These are phyloP conservation scores for Botryotinia convoluta DNA, from an alignment of 2,329 filamentous ascomycete species.

Conservation along the genomic window DNA sequence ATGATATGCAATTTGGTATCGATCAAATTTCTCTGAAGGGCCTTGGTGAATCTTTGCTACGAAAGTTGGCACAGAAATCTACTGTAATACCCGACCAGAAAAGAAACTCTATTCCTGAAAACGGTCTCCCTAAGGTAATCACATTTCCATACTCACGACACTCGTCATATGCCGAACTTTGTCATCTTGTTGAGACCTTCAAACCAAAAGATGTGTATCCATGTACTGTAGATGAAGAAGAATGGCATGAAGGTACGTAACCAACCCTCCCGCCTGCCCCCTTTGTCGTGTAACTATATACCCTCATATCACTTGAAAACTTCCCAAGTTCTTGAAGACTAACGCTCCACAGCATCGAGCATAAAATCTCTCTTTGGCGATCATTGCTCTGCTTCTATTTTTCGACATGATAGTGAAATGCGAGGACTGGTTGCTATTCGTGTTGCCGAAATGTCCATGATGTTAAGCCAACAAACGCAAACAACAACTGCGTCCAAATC, in stretches of 20 bases:
- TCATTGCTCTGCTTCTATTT: constrained; percentile 58
- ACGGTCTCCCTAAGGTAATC: constrained; percentile 41
- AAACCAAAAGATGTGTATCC: constrained; percentile 76
- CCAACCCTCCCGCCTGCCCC: neutral
- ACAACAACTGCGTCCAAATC: neutral
- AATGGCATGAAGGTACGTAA: constrained; percentile 56
- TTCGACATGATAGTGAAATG: constrained; percentile 66
- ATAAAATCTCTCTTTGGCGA: constrained; percentile 70
- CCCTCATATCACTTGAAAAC: too few relatives aligned
- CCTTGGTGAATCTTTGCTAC: constrained; percentile 31
- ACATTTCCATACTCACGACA: constrained; percentile 85
- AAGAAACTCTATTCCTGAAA: neutral
- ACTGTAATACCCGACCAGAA: neutral
- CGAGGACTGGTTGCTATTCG: constrained; percentile 31
- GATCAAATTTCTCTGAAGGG: constrained; percentile 29
- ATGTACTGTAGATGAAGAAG: constrained; percentile 65
- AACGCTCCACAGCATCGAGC: constrained; percentile 46
- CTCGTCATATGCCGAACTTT: constrained; percentile 79
- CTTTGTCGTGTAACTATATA: neutral
- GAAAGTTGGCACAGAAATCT: constrained; percentile 24
- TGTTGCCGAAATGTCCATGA: neutral
- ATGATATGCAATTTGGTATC: constrained; percentile 25
- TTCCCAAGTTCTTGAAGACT: neutral
- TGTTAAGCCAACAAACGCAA: constrained; percentile 10
- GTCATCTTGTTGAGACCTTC: constrained; percentile 65